These are phyloP conservation scores for Dendrothele bispora DNA, from an alignment of 768 basidiomycete genomes.

Conservation along the genomic window DNA sequence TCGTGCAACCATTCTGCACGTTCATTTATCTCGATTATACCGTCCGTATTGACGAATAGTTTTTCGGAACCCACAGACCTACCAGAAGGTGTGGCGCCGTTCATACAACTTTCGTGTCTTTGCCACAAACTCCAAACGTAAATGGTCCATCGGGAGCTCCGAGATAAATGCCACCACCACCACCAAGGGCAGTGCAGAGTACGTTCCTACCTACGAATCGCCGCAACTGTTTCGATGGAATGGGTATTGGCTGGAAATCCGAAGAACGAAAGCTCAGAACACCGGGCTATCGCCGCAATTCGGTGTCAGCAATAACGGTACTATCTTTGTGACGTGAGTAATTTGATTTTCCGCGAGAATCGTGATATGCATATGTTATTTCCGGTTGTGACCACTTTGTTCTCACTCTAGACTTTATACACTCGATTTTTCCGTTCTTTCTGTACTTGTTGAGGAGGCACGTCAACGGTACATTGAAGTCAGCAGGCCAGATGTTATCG, in stretches of 20 bases:
- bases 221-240: constrained; percentile 46
- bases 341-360: neutral
- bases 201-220: constrained; percentile 38
- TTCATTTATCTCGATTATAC: no score
- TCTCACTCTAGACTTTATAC: constrained; percentile 38
- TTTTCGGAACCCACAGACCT: constrained; percentile 27
- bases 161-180: constrained; percentile 12
- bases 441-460: constrained; percentile 42
- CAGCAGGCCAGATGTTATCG: constrained; percentile 39
- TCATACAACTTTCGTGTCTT: constrained; percentile 42
- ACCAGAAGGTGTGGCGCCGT: constrained; percentile 41
- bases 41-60: neutral
- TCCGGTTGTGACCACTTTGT: neutral
- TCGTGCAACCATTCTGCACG: neutral
- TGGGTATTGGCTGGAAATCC: constrained; percentile 42
- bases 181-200: constrained; percentile 34
- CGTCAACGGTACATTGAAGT: constrained; percentile 38
- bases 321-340: constrained; percentile 34
- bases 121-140: constrained; percentile 37
- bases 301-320: neutral
- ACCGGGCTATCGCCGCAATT: neutral
- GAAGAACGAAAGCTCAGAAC: constrained; percentile 12
- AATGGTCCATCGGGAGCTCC: constrained; percentile 28
- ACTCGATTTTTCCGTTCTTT: constrained; percentile 38
- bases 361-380: neutral